phyloP scores from a whole-genome alignment of 768 basidiomycete genomes.

The Lentinus tigrinus region DNA sequence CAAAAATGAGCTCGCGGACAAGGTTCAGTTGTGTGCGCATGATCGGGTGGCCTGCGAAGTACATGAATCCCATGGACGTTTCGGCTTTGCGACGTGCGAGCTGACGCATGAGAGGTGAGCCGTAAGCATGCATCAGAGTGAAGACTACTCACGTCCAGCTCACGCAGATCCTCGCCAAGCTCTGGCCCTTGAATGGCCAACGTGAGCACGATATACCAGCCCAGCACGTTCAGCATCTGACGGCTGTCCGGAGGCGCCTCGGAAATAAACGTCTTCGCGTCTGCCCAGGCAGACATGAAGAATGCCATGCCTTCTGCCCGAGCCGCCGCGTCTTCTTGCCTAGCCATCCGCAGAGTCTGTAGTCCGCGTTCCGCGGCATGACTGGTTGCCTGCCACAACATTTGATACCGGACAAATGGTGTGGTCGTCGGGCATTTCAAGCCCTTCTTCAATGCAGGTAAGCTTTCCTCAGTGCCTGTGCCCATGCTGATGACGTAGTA shows the following conservation, averaged over 20 bases:
- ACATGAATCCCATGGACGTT: constrained; percentile 51
- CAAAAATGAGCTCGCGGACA: constrained; percentile 49
- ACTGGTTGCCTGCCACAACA: constrained; percentile 59
- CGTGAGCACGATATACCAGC: constrained; percentile 57
- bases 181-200: constrained; percentile 52
- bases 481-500: constrained; percentile 60
- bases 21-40: constrained; percentile 53
- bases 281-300: constrained; percentile 57
- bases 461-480: constrained; percentile 44
- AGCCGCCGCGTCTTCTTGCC: constrained; percentile 33
- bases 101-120: no score
- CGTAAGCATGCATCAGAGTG: no score
- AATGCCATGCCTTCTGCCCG: constrained; percentile 59
- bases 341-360: constrained; percentile 12
- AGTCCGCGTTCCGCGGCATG: constrained; percentile 60
- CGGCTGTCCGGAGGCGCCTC: constrained; percentile 62
- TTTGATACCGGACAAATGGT: constrained; percentile 52
- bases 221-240: constrained; percentile 55
- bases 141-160: constrained; percentile 47
- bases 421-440: constrained; percentile 54
- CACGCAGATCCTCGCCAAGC: constrained; percentile 46
- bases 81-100: no score
- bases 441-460: constrained; percentile 65
- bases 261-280: constrained; percentile 53
- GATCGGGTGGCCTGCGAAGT: constrained; percentile 43